These are phyloP conservation scores for Macadamia tetraphylla DNA, from an alignment of 164 flowering plant species.

Conservation along the genomic window DNA sequence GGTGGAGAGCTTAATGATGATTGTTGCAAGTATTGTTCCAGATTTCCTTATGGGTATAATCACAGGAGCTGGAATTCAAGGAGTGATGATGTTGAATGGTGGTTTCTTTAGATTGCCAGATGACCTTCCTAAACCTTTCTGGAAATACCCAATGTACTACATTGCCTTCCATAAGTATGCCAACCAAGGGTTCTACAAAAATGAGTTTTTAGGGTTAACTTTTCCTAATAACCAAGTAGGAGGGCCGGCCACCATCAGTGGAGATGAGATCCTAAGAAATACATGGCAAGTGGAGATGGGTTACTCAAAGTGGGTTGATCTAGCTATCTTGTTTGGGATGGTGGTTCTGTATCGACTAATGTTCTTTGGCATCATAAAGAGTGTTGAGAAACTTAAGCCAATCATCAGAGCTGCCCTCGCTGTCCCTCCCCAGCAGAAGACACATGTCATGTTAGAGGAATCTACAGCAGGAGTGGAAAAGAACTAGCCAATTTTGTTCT, in stretches of 20 bases:
- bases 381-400: conserved; percentile 31
- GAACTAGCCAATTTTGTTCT: too few species aligned
- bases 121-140: conserved; percentile 49
- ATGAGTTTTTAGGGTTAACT: conserved; percentile 36
- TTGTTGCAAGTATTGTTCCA: conserved; percentile 55
- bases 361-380: conserved; percentile 39
- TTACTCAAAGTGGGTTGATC: conserved; percentile 50
- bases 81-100: conserved; percentile 39
- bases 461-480: too few species aligned
- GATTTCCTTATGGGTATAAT: conserved; percentile 58
- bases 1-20: conserved; percentile 67
- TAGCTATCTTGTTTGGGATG: conserved; percentile 46
- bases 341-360: conserved; percentile 34
- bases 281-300: conserved; percentile 44
- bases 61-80: conserved; percentile 59
- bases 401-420: conserved; percentile 16
- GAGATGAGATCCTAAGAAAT: conserved; percentile 28
- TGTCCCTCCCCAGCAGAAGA: conserved; percentile 7
- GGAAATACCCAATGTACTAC: conserved; percentile 59
- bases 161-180: conserved; percentile 46
- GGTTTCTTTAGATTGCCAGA: conserved; percentile 51
- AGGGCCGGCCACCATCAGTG: conserved; percentile 20
- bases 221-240: conserved; percentile 17
- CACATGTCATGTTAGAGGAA: conserved; percentile 2
- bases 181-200: conserved; percentile 42